Base-by-base conservation (phyloP, 1,139 yeast species). In the Protomyces arabidopsidicola region DNA sequence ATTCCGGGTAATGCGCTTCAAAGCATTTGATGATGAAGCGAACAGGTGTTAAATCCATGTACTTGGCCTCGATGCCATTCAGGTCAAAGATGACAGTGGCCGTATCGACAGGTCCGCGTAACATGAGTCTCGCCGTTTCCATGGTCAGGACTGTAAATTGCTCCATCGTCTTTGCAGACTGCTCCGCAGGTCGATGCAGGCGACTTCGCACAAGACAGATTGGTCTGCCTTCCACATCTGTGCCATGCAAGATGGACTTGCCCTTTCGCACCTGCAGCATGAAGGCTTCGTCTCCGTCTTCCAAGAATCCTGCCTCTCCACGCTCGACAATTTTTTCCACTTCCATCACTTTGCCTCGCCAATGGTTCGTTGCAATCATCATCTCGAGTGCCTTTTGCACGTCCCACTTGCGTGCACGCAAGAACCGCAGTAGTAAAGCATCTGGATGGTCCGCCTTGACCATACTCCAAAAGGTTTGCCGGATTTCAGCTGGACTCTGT, bases 1-100 rank as follows among this genome's bases (percentile, higher is more conserved):
- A 84, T 74, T 90, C 97, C 0, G 97, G 97, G 73, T 88, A 90
- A 73, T 88, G 90, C 0, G 90, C 90, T 76, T 90, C 96, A 72
- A 90, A 88, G 67, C 88, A 84, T 64, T 82, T 80, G 66, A 88
- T 84, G 75, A 90, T 81, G 75, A 87, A 89, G 74, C 87, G 87
- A 62, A 89, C 90, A 2, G 95, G 89, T 6, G 82, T 79, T 71
- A 87, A 87, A 75, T 90, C 97, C 87, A 90, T 89, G 74, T 89
- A 90, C 75, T 76, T 69, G 36, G 57, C 51, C 14, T 62, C 57
- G 71, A 90, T 89, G 10, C 84, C 93, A 8, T 85, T 77, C 72
- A 90, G 75, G 73, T 90, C 96, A 72, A 90, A 90, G 36, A 90
- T 74, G 31, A 69, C 67, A 1, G 70, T 65, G 38, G 90, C 89